Conservation (phyloP, 2,329 filamentous ascomycete genomes). For the Sporothrix humicola region DNA sequence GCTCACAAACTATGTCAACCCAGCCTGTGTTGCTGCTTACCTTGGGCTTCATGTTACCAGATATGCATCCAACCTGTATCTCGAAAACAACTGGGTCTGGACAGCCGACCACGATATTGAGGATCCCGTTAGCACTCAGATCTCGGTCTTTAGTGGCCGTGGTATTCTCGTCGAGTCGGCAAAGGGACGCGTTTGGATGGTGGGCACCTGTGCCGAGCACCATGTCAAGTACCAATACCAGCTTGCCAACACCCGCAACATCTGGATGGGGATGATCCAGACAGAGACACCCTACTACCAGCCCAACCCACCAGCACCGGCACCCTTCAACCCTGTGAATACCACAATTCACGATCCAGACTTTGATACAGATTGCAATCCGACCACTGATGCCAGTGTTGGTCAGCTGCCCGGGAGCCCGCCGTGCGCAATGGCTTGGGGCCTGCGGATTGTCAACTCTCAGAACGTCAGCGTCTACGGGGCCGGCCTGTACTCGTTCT, state of each 20-base stretch:
- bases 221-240: conserved; percentile 68
- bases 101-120: conserved; percentile 60
- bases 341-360: conserved; percentile 52
- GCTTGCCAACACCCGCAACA: conserved; percentile 59
- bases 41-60: conserved; percentile 52
- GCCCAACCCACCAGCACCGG: conserved; percentile 59
- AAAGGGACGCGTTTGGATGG: conserved; percentile 58
- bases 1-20: conserved; percentile 42
- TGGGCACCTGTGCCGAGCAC: conserved; percentile 66
- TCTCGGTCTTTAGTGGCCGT: conserved; percentile 45
- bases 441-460: conserved; percentile 62
- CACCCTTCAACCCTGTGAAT: conserved; percentile 54
- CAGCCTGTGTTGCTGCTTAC: conserved; percentile 48
- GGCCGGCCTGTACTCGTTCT: conserved; percentile 65
- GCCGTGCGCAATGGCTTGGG: conserved; percentile 65
- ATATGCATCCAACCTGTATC: conserved; percentile 47
- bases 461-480: conserved; percentile 61
- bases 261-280: conserved; percentile 66
- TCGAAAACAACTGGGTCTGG: conserved; percentile 60
- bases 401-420: conserved; percentile 39
- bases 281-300: conserved; percentile 73
- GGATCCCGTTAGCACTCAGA: conserved; percentile 42
- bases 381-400: conserved; percentile 31
- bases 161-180: conserved; percentile 48
- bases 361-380: conserved; percentile 54